Evolutionary conservation across 176 grass and related monocot species (phyloP), one percentile per base, ranked within the genome.

Genomic region (Saccharum officinarum): DNA sequence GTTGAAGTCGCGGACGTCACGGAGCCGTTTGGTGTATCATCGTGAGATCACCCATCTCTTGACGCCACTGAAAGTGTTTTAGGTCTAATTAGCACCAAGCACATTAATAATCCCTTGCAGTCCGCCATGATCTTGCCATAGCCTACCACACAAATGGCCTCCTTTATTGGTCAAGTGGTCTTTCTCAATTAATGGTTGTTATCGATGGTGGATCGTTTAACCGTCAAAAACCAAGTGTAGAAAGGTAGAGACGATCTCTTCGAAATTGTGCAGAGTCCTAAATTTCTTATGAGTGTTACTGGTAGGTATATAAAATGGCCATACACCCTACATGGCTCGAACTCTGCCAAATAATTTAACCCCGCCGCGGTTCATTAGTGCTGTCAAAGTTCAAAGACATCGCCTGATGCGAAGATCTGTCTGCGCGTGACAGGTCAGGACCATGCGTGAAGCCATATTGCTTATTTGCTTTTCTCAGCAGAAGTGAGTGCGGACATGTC

Each of bases 31-130:
- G 65, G 15, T 63, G 28, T 23, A 37, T 76, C 63, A 20, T 8
- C 8, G 28, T 50, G 73, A 88, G 50, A 60, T 71, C 50, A 49
- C 33, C 33, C 36, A 33, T 44, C 47, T 44, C 36, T 30, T 85
- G 63, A 77, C n/a, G 83, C 46, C 73, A 60, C 3, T 41, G 16
- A 37, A 75, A 65, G 81, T 41, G 40, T 65, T 83, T 83, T 14
- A 49, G 70, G 82, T 38, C 17, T 20, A 83, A 20, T 62, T 18
- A 61, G 22, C 20, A 71, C n/a, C 13, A 13, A 55, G 49, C 74
- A 23, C 17, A 25, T 77, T 20, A 25, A 40, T 23, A 18, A 41
- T 13, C 54, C 38, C 50, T 22, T 31, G 42, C 20, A 6, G 42
- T 18, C n/a, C 41, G 34, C 55, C 44, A 66, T 66, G 40, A 33